phyloP scores from a whole-genome alignment of 768 basidiomycete genomes.

The Leucosporidium yakuticum region DNA sequence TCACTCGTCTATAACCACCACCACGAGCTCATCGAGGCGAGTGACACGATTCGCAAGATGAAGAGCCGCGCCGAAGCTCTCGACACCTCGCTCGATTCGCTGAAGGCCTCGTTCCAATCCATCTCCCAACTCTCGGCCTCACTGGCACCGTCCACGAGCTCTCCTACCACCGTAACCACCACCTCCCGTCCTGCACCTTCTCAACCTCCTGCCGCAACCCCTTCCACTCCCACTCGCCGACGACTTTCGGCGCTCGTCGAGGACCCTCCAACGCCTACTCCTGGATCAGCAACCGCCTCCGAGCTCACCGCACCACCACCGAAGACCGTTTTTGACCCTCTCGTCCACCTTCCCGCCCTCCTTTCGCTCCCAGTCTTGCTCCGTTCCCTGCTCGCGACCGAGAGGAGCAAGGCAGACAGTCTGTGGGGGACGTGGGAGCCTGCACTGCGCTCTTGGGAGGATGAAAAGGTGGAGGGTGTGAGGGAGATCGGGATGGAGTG shows the following conservation, averaged over 20 bases:
- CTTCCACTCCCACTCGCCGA: neutral
- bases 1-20: slow-evolving; percentile 92
- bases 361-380: slow-evolving; percentile 27
- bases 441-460: slow-evolving; percentile 34
- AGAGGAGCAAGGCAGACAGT: slow-evolving; percentile 11
- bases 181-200: neutral
- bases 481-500: slow-evolving; percentile 36
- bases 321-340: slow-evolving; percentile 9
- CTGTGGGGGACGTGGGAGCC: slow-evolving; percentile 39
- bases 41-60: slow-evolving; percentile 89
- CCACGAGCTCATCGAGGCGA: slow-evolving; percentile 87
- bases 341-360: slow-evolving; percentile 25
- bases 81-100: slow-evolving; percentile 73
- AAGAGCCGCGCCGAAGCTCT: slow-evolving; percentile 78
- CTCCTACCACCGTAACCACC: neutral
- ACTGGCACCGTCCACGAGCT: slow-evolving; percentile 7
- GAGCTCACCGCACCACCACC: neutral
- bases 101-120: slow-evolving; percentile 43
- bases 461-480: slow-evolving; percentile 34
- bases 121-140: slow-evolving; percentile 36
- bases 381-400: neutral
- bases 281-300: neutral
- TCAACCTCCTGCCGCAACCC: neutral
- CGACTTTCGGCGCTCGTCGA: neutral
- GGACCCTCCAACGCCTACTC: slow-evolving; percentile 1